These are phyloP conservation scores for Magnolia officinalis DNA, from an alignment of 164 flowering plant species.

Conservation along the genomic window DNA sequence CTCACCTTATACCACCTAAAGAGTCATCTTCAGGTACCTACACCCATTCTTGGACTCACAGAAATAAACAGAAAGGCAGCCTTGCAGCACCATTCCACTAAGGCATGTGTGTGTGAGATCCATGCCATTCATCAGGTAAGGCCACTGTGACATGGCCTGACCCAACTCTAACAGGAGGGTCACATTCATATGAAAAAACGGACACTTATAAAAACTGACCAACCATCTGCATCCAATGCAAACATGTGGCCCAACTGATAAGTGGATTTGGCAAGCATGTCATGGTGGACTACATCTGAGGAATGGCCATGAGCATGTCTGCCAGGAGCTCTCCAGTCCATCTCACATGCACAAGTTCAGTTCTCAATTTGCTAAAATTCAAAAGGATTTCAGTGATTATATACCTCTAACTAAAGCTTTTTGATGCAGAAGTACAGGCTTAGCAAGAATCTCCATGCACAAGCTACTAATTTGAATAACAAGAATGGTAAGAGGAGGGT, in stretches of 20 bases:
- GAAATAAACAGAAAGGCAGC: too few species aligned
- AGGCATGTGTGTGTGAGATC: too few species aligned
- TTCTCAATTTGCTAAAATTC: neutral
- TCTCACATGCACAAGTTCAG: neutral
- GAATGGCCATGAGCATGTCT: too few species aligned
- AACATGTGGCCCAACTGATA: too few species aligned
- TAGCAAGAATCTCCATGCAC: slow-evolving; percentile 67
- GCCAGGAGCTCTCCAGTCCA: neutral
- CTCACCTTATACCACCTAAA: slow-evolving; percentile 86
- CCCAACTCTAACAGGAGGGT: neutral
- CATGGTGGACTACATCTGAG: too few species aligned
- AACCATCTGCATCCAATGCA: too few species aligned
- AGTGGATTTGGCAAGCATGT: too few species aligned
- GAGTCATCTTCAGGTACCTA: slow-evolving; percentile 82
- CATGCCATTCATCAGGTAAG: too few species aligned
- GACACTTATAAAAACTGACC: too few species aligned
- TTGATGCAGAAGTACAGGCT: slow-evolving; percentile 64
- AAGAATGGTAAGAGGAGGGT: slow-evolving; percentile 50
- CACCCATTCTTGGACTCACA: too few species aligned
- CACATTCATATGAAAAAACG: neutral
- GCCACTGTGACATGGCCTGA: too few species aligned
- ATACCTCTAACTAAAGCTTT: slow-evolving; percentile 10
- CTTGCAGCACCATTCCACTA: too few species aligned
- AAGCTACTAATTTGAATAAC: slow-evolving; percentile 44
- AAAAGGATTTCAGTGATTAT: neutral